phyloP scores from a whole-genome alignment of 345 rosid genomes.

The Anacardium occidentale region DNA sequence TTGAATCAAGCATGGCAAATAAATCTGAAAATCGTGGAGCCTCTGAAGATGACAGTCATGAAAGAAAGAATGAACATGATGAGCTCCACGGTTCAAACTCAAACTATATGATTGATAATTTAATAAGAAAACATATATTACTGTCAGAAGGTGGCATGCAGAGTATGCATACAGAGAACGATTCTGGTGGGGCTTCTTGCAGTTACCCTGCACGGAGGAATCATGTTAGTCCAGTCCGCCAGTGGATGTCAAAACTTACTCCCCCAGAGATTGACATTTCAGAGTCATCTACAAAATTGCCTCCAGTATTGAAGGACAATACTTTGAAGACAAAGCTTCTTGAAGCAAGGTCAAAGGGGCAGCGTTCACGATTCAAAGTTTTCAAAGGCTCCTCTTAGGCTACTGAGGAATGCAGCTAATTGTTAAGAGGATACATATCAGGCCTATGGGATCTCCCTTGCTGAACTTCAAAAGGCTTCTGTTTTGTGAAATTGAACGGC shows the following conservation, averaged over 20 bases:
- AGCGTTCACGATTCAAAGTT: slow-evolving; percentile 49
- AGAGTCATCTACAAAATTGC: slow-evolving; percentile 46
- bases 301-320: slow-evolving; percentile 47
- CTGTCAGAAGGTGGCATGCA: slow-evolving; percentile 44
- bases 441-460: neutral
- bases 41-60: slow-evolving; percentile 30
- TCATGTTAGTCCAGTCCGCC: slow-evolving; percentile 71
- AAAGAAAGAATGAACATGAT: slow-evolving; percentile 35
- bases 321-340: slow-evolving; percentile 77
- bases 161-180: slow-evolving; percentile 32
- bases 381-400: slow-evolving; percentile 54
- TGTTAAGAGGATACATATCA: neutral
- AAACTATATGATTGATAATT: slow-evolving; percentile 55
- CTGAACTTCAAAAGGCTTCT: neutral
- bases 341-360: slow-evolving; percentile 65
- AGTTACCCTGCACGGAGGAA: slow-evolving; percentile 55
- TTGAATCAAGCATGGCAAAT: slow-evolving; percentile 27
- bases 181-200: slow-evolving; percentile 53
- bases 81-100: slow-evolving; percentile 45
- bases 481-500: slow-evolving; percentile 23
- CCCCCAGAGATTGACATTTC: slow-evolving; percentile 44
- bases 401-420: neutral
- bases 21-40: slow-evolving; percentile 36
- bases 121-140: slow-evolving; percentile 57
- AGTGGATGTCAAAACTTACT: slow-evolving; percentile 67